Evolutionary conservation across 805 yeast genomes (phyloP).

Genomic region (Pichia cephalocereana): DNA sequence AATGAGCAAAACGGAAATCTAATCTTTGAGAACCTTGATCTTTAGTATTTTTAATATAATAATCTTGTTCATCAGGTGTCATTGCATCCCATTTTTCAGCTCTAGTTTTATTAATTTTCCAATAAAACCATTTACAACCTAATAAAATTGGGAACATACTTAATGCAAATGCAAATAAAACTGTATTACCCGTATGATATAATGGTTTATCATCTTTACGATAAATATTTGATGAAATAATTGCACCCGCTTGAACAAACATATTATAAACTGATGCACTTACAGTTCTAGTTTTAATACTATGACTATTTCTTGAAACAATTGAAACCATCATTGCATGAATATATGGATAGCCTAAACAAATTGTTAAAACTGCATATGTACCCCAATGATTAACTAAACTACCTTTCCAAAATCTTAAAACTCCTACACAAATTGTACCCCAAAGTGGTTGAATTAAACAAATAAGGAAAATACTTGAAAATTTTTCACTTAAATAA

Average conservation of each 20-base stretch:
- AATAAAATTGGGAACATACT: slow-evolving; percentile 22
- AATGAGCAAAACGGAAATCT: slow-evolving; percentile 29
- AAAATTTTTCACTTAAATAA: slow-evolving; percentile 27
- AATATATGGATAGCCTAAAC: slow-evolving; percentile 37
- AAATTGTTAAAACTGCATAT: slow-evolving; percentile 15
- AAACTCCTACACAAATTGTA: slow-evolving; percentile 18
- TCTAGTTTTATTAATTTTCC: slow-evolving; percentile 33
- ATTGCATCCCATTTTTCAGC: slow-evolving; percentile 42
- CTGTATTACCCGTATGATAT: slow-evolving; percentile 48
- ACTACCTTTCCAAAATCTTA: slow-evolving; percentile 23
- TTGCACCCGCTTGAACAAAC: slow-evolving; percentile 49
- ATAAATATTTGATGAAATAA: slow-evolving; percentile 49
- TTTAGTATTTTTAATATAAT: slow-evolving; percentile 35
- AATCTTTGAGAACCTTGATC: slow-evolving; percentile 53
- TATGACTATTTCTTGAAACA: slow-evolving; percentile 54
- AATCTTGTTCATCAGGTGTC: slow-evolving; percentile 39
- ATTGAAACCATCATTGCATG: slow-evolving; percentile 51
- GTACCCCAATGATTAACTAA: slow-evolving; percentile 21
- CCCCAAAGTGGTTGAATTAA: slow-evolving; percentile 20
- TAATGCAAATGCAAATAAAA: slow-evolving; percentile 28
- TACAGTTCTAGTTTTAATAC: slow-evolving; percentile 56
- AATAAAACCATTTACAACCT: slow-evolving; percentile 30
- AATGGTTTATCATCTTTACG: slow-evolving; percentile 47
- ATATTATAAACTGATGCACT: slow-evolving; percentile 56
- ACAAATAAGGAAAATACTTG: slow-evolving; percentile 19